These are phyloP conservation scores for Ambispora gerdemannii DNA, from an alignment of 192 early-diverging fungal species.

Conservation along the genomic window DNA sequence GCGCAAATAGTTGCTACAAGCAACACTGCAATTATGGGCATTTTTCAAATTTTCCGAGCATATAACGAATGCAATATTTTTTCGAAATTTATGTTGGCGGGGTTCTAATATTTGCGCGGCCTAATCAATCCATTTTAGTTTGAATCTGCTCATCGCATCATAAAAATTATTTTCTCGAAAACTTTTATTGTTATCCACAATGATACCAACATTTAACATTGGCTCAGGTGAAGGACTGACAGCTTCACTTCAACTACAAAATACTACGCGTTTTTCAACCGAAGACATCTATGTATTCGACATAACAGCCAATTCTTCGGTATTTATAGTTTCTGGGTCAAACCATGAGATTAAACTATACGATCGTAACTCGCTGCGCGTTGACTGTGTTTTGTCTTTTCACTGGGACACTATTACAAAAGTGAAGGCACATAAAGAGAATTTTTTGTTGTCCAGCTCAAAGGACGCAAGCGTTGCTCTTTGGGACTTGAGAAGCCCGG, in stretches of 20 bases:
- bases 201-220: not conserved
- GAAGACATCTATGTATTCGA: slow-evolving; percentile 58
- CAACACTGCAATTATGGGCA: too few species aligned
- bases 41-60: too few species aligned
- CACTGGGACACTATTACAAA: slow-evolving; percentile 63
- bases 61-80: too few species aligned
- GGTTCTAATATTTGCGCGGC: too few species aligned
- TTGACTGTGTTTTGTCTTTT: slow-evolving; percentile 46
- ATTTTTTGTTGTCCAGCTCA: slow-evolving; percentile 59
- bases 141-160: too few species aligned
- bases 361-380: slow-evolving; percentile 42
- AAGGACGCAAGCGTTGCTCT: slow-evolving; percentile 58
- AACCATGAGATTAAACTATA: slow-evolving; percentile 64
- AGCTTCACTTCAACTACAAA: slow-evolving; percentile 35
- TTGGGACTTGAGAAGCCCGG: slow-evolving; percentile 65
- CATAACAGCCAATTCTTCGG: slow-evolving; percentile 42
- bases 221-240: not conserved
- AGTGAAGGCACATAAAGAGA: slow-evolving; percentile 53
- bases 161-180: too few species aligned
- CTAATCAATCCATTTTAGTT: too few species aligned
- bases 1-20: too few species aligned
- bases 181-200: not conserved
- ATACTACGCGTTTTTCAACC: slow-evolving; percentile 42
- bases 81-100: too few species aligned
- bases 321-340: slow-evolving; percentile 58